Evolutionary conservation across 805 yeast species (phyloP).

Genomic region (Nakazawaea wyomingensis): DNA sequence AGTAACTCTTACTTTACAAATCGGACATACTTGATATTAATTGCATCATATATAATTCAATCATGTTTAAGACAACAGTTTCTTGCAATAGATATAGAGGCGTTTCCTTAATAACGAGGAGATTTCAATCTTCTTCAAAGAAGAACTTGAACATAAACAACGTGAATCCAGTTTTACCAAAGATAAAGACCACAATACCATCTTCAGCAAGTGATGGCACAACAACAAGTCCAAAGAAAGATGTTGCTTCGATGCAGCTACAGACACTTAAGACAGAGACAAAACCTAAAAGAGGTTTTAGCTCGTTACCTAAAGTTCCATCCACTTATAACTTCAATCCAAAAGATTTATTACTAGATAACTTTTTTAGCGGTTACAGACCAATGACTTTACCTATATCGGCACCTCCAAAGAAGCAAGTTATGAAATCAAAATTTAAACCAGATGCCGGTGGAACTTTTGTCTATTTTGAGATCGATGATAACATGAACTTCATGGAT

Average conservation of each 20-base stretch:
- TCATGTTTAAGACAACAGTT: not conserved
- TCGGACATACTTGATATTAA: too few relatives aligned
- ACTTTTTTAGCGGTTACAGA: constrained; percentile 30
- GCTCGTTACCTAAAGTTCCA: constrained; percentile 29
- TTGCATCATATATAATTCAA: not conserved
- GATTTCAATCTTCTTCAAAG: constrained; percentile 14
- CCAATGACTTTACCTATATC: constrained; percentile 29
- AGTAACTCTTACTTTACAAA: too few relatives aligned
- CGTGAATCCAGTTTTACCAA: constrained; percentile 9
- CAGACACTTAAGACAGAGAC: constrained; percentile 1
- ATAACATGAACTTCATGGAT: constrained; percentile 22
- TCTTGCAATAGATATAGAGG: not conserved
- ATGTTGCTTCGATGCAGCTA: not conserved
- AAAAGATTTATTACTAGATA: constrained; percentile 28
- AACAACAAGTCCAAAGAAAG: too few relatives aligned
- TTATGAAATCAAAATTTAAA: constrained; percentile 1
- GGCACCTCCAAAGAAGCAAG: constrained; percentile 18
- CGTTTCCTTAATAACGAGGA: not conserved
- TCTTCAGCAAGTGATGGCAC: not conserved
- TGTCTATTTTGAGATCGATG: constrained; percentile 29
- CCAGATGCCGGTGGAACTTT: constrained; percentile 17
- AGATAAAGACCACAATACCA: constrained; percentile 5
- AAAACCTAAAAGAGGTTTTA: constrained; percentile 26
- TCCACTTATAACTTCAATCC: constrained; percentile 27
- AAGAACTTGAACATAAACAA: constrained; percentile 8